These are phyloP conservation scores for Didymella lethalis DNA, from an alignment of 2,329 filamentous ascomycete species.

Conservation along the genomic window DNA sequence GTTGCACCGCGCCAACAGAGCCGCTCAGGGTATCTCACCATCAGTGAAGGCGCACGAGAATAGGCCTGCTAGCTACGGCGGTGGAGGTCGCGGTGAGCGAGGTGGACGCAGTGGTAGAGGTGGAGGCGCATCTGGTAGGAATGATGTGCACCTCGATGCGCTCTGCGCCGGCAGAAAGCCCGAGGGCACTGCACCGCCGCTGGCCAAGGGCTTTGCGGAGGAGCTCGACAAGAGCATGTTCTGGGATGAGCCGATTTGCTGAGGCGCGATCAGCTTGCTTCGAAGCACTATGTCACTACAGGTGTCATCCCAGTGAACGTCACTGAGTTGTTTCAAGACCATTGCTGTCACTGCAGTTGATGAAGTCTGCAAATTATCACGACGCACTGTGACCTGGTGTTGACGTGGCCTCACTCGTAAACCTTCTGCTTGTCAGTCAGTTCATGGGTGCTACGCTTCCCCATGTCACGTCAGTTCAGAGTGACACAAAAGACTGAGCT, in stretches of 20 bases:
- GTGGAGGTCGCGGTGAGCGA: background rate
- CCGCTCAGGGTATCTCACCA: constrained; percentile 23
- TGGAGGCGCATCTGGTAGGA: background rate
- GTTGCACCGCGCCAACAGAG: constrained; percentile 45
- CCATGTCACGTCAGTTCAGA: background rate
- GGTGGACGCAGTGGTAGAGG: constrained; percentile 8
- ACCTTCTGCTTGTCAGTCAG: background rate
- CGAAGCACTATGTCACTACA: background rate
- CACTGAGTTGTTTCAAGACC: background rate
- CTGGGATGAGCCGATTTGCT: constrained; percentile 38
- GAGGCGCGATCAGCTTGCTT: background rate
- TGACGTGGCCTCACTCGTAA: background rate
- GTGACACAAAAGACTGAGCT: background rate
- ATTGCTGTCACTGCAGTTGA: background rate
- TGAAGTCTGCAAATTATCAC: background rate
- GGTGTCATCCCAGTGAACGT: background rate
- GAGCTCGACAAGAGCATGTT: constrained; percentile 43
- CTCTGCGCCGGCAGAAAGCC: constrained; percentile 36
- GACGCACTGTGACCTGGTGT: background rate
- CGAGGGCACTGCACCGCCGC: constrained; percentile 26
- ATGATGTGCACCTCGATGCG: constrained; percentile 10
- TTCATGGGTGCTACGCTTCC: background rate
- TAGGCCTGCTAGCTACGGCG: constrained; percentile 3
- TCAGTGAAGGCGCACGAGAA: background rate
- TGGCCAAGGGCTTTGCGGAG: constrained; percentile 42